A percentile compares a stretch with the other conserved stretches of the same genome.
These are phyloP conservation scores for Neurospora pannonica DNA, from an alignment of 495 filamentous ascomycete genomes.

Conservation along the genomic window DNA sequence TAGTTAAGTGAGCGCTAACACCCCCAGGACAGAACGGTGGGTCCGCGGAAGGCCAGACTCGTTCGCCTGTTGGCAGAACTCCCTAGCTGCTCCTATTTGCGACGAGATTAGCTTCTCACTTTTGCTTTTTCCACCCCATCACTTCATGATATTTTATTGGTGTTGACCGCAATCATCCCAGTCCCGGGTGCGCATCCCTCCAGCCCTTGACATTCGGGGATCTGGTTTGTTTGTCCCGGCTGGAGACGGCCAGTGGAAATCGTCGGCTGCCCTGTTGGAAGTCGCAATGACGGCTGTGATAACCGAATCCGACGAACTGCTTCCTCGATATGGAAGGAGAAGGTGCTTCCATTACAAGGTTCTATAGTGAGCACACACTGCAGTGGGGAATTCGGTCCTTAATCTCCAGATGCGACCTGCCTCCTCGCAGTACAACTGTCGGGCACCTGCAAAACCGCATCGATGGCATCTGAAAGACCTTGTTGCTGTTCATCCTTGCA, in stretches of 20 bases:
- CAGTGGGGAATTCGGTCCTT: neutral
- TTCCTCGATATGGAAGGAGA: neutral
- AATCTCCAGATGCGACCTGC: neutral
- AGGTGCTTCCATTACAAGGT: neutral
- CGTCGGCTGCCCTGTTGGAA: neutral
- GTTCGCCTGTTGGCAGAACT: neutral
- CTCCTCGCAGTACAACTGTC: neutral
- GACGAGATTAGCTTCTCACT: neutral
- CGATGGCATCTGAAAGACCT: neutral
- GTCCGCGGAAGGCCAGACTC: neutral
- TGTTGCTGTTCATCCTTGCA: neutral
- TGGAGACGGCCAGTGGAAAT: neutral
- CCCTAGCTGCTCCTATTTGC: neutral
- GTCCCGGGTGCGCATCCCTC: neutral
- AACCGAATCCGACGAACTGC: neutral
- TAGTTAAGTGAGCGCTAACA: neutral
- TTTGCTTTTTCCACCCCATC: neutral
- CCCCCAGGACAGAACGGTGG: neutral
- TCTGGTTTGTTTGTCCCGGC: neutral
- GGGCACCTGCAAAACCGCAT: neutral
- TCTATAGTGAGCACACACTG: neutral
- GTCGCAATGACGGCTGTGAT: neutral
- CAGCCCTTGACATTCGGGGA: neutral
- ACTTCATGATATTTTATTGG: neutral
- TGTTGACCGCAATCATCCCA: neutral